phyloP scores from a whole-genome alignment of 345 rosid species.

The Reutealis trisperma region DNA sequence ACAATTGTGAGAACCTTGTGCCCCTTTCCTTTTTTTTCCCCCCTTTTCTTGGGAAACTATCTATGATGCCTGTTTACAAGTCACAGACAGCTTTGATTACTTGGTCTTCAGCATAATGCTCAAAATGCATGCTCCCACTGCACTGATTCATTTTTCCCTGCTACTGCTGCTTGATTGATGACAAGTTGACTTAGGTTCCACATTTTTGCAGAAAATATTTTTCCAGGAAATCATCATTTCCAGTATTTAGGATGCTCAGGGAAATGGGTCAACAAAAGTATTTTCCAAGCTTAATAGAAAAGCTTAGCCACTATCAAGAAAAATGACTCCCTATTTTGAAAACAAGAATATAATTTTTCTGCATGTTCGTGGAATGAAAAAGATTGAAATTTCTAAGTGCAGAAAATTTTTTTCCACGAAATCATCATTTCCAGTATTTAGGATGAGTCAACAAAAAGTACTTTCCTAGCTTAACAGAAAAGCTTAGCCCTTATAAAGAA shows the following conservation, averaged over 20 bases:
- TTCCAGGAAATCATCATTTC: background rate
- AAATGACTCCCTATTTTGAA: background rate
- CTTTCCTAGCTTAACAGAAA: background rate
- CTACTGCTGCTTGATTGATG: background rate
- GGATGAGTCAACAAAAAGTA: background rate
- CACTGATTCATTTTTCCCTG: background rate
- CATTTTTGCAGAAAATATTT: too few species aligned
- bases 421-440: too few species aligned
- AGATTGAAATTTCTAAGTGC: background rate
- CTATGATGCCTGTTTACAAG: background rate
- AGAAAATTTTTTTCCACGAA: background rate
- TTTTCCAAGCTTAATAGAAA: background rate
- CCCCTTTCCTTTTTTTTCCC: background rate
- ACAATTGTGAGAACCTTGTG: constrained; percentile 45
- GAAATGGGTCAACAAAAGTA: background rate
- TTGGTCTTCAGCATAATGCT: background rate
- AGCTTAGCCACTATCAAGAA: background rate
- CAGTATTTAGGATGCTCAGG: background rate
- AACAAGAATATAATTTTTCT: background rate
- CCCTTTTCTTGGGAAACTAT: background rate
- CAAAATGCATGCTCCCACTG: background rate
- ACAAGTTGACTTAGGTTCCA: background rate
- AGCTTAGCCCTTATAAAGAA: background rate
- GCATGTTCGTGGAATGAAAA: background rate
- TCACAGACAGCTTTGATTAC: too few species aligned